Base-by-base conservation (phyloP, 2,329 filamentous ascomycete species). In the Bipolaris zeicola region DNA sequence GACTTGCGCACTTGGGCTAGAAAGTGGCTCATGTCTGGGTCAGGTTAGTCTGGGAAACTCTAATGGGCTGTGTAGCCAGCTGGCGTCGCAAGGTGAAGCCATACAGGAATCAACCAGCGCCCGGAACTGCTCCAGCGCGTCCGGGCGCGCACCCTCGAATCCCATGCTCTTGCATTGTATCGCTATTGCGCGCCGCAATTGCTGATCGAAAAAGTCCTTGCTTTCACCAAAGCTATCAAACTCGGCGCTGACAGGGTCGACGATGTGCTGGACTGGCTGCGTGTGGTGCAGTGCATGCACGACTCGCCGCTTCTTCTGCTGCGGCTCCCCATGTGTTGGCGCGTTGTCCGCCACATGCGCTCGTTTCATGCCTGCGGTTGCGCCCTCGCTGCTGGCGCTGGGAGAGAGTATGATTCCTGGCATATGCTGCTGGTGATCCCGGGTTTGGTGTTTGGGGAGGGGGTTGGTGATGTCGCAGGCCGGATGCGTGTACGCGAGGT, bases 101-200 rank as follows among this genome's bases (percentile, higher is more conserved):
- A 66, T 83, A 86, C 84, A 87, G 70, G 86, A 83, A 74, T 88
- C 84, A 20, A 82, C 79, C 39, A 82, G 76, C 53, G 77, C 78
- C 50, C 82, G 77, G 58, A 88, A 82, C 63, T 79, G 78, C 64
- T 87, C 83, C 61, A 88, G 66, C 38, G 84, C 86, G 22, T 80
- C 78, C 8, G 84, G 80, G 50, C 80, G 79, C 22, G 83, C 83
- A 53, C 79, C 70, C 31, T 84, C 82, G 66, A 86, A 87, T 3
- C 85, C 85, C 20, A 78, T 77, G 53, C 80, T 76, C 50, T 74
- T 78, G 62, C 85, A 77, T 53, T 80, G 77, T 49, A 81, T 78
- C 22, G 80, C 79, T 60, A 88, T 83, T 41, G 82, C 81, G 62
- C 83, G 80, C 45, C 81, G 76, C 57, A 88, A 76, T 63, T 87